Evolutionary conservation across 2,329 filamentous ascomycete species (phyloP).

Genomic region (Fusarium sp.): DNA sequence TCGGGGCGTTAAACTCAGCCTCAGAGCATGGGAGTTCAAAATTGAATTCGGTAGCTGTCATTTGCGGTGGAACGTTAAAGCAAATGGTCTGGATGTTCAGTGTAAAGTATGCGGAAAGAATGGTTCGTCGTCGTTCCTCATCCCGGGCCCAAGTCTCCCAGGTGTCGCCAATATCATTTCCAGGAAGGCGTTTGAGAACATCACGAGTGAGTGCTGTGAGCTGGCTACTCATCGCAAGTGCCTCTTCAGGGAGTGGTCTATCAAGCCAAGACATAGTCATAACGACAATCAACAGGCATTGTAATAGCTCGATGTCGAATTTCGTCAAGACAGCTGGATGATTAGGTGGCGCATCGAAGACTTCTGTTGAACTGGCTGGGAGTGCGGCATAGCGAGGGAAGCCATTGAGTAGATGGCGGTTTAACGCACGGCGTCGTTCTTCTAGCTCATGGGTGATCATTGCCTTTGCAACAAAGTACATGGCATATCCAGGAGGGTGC

Average conservation of each 20-base stretch:
- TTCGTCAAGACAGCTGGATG: neutral
- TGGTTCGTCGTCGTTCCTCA: neutral
- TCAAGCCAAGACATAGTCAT: conserved; percentile 8
- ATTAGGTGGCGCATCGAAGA: neutral
- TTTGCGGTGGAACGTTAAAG: neutral
- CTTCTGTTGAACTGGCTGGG: neutral
- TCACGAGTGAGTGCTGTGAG: neutral
- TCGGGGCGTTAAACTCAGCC: neutral
- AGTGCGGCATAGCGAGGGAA: neutral
- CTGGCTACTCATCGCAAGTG: neutral
- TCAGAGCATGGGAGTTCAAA: neutral
- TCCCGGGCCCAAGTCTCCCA: neutral
- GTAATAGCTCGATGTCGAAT: neutral
- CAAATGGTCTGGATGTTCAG: neutral
- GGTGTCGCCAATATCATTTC: no score
- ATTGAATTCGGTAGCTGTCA: neutral
- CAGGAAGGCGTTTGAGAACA: neutral
- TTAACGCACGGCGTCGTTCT: neutral
- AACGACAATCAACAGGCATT: neutral
- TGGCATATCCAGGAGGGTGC: neutral
- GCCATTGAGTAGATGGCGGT: neutral
- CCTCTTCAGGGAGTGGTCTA: neutral
- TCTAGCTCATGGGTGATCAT: neutral
- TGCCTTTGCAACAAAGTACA: neutral
- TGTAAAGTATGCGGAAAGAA: neutral